Conservation (phyloP, 768 basidiomycete genomes). For the Naganishia onofrii region DNA sequence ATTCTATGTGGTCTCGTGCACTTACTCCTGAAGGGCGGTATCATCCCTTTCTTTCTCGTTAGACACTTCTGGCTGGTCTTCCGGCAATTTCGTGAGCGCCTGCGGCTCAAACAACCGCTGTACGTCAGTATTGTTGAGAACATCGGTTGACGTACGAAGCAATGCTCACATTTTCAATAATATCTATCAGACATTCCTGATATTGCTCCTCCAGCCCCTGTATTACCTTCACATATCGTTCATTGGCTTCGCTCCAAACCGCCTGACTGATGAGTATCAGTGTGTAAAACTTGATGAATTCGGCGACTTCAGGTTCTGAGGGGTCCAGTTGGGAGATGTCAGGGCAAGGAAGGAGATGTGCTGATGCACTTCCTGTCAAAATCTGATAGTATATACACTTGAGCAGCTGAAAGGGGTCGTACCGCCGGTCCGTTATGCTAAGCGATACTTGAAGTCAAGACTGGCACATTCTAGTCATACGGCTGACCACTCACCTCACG, state of each 20-base stretch:
- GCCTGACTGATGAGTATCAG: conserved; percentile 4
- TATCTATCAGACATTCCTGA: conserved; percentile 16
- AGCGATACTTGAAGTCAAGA: not conserved
- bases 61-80: not conserved
- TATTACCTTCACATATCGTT: conserved; percentile 5
- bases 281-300: conserved; percentile 18
- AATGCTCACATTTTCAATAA: conserved; percentile 14
- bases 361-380: not conserved
- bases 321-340: not conserved
- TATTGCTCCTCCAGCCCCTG: conserved; percentile 7
- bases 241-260: conserved; percentile 19
- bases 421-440: not conserved
- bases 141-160: not conserved
- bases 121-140: not conserved
- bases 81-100: not conserved
- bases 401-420: not conserved
- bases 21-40: not conserved
- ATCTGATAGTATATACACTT: conserved; percentile 7
- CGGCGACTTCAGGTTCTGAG: not conserved
- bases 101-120: not conserved
- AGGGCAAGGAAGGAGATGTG: not conserved
- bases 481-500: not conserved
- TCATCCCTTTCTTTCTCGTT: conserved; percentile 2
- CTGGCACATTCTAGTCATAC: not conserved
- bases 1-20: too few relatives aligned